Evolutionary conservation across 2,329 filamentous ascomycete species (phyloP), one percentile per base, ranked within the genome.

Genomic region (Ceratocystiopsis brevicomis): DNA sequence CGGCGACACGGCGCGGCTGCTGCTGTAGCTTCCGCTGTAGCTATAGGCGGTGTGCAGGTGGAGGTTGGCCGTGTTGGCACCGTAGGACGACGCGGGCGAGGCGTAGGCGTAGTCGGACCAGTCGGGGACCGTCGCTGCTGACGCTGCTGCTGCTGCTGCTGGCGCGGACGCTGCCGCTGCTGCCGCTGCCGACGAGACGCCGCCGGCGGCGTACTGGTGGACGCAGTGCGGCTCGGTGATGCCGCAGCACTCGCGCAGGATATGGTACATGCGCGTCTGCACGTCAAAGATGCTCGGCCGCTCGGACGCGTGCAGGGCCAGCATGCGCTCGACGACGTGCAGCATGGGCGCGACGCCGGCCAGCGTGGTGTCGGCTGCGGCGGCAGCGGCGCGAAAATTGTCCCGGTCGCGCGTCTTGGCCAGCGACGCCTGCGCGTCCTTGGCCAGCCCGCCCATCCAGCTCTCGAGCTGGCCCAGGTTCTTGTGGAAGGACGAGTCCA

Each of bases 401-500:
- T 2, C 25, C 5, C 6, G 5, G 37, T 18, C 19, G 17, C 18
- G 16, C 15, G 45, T 47, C 40, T 50, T 50, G 45, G n/a, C 21
- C 6, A 41, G 43, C 11, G 30, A 44, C 12, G 42, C 12, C n/a
- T 42, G 44, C 10, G 71, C 73, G n/a, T 78, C 72, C 45, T 72
- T 71, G 32, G 72, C 70, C 5, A 83, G 59, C 2, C 59, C 59
- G 1, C 62, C 61, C 62, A 82, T 78, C 81, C 81, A 86, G 14
- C 65, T 65, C 48, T 79, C 71, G 2, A 84, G 68, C 56, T 81
- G 78, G 15, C 71, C 68, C 1, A 79, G 62, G 51, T 84, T 82
- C 49, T 71, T 71, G 57, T 85, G 80, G 56, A 81, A 86, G 0
- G 77, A 81, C 0, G 77, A 69, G 57, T 85, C 80, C 9, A 69